Conservation (phyloP, 2,329 filamentous ascomycete species). For the Aschersonia sp. region DNA sequence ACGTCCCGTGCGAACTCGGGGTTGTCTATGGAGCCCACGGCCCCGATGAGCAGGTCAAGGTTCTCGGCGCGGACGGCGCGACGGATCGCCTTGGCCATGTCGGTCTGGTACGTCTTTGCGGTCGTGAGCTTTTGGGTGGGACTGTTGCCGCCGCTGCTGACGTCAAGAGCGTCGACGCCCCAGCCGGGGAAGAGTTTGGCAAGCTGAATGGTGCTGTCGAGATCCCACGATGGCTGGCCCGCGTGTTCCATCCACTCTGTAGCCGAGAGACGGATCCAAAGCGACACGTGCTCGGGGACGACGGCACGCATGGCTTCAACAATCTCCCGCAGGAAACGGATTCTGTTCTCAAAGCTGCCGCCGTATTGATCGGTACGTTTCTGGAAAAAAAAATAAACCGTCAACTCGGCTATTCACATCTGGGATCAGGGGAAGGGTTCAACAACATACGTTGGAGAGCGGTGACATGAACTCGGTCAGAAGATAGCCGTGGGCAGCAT, state of each 20-base stretch:
- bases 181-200: slow-evolving; percentile 54
- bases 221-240: slow-evolving; percentile 43
- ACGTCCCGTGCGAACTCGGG: slow-evolving; percentile 50
- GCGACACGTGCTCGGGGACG: slow-evolving; percentile 37
- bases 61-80: slow-evolving; percentile 39
- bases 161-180: slow-evolving; percentile 73
- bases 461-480: slow-evolving; percentile 50
- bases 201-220: slow-evolving; percentile 52
- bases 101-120: slow-evolving; percentile 57
- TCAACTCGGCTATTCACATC: neutral
- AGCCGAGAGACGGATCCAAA: slow-evolving; percentile 44
- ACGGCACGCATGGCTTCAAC: slow-evolving; percentile 33
- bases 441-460: slow-evolving; percentile 31
- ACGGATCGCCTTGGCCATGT: slow-evolving; percentile 58
- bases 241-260: slow-evolving; percentile 46
- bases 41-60: slow-evolving; percentile 46
- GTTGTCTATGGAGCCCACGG: slow-evolving; percentile 60
- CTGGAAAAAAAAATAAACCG: slow-evolving; percentile 9
- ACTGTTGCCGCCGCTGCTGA: slow-evolving; percentile 63
- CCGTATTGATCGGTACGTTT: slow-evolving; percentile 50
- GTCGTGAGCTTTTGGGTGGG: slow-evolving; percentile 41
- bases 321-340: slow-evolving; percentile 42
- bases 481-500: slow-evolving; percentile 52
- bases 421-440: neutral
- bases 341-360: slow-evolving; percentile 50